phyloP scores from a whole-genome alignment of 2,329 filamentous ascomycete genomes.

The Phialophora verrucosa region DNA sequence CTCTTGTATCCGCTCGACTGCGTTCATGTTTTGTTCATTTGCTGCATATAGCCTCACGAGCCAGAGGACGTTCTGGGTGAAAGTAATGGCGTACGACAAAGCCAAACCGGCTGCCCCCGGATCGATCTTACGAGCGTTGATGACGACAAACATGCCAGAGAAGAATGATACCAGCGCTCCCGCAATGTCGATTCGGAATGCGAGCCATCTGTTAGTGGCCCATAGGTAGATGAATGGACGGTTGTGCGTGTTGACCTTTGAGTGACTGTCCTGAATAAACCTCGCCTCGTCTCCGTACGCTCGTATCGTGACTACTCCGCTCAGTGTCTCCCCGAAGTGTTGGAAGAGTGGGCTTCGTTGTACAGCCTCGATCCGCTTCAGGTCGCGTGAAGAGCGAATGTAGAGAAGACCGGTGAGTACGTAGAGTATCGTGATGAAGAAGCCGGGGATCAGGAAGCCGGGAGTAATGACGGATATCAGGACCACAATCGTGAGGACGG shows the following conservation, averaged over 20 bases:
- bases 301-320: conserved; percentile 93
- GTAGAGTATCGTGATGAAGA: conserved; percentile 85
- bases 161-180: conserved; percentile 94
- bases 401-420: conserved; percentile 85
- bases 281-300: conserved; percentile 93
- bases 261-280: conserved; percentile 90
- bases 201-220: conserved; percentile 96
- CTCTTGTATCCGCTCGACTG: conserved; percentile 95
- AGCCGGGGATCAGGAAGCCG: conserved; percentile 81
- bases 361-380: conserved; percentile 93
- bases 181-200: conserved; percentile 86
- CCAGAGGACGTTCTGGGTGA: conserved; percentile 97
- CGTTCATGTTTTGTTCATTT: conserved; percentile 99
- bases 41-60: conserved; percentile 90
- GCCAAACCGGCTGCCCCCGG: conserved; percentile 92
- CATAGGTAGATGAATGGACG: conserved; percentile 95
- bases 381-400: conserved; percentile 86
- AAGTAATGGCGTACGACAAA: conserved; percentile 92
- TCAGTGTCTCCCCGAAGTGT: conserved; percentile 94
- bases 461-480: conserved; percentile 90
- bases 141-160: conserved; percentile 86
- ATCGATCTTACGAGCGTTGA: conserved; percentile 81
- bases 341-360: conserved; percentile 95
- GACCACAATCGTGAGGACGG: conserved; percentile 81
- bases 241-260: conserved; percentile 85